Evolutionary conservation across 1,139 yeast genomes (phyloP), one percentile per base, ranked within the genome.

Genomic region (Saccharomyces hybrid): DNA sequence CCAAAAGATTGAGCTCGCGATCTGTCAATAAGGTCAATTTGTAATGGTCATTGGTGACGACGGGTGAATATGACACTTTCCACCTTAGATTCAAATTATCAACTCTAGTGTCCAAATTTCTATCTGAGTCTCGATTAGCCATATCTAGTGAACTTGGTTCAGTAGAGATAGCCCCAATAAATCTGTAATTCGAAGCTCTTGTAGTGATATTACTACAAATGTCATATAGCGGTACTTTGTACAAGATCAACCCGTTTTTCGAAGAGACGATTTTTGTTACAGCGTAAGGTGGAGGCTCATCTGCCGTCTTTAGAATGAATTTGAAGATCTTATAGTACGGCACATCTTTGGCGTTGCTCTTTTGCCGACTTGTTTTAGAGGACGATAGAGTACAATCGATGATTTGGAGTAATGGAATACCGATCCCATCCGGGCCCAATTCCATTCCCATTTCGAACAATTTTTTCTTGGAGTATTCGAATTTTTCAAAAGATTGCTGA

Each of bases 91-190:
- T 48, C 4, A 38, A 32, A 7, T 42, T 44, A 20, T 53, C 53
- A 8, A 58, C 31, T 6, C 14, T 32, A 3, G 61, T 53, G 29
- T 54, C 56, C 47, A 57, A 50, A 41, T 57, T 57, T 27, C 59
- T 50, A 20, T 50, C 23, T 20, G 23, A 20, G 23, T 49, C 29
- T 14, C 53, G 38, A 47, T 25, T 20, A 7, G 32, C 23, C 42
- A 31, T 47, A 4, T n/a, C 11, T 14, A 46, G 29, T 8, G 29
- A 25, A 6, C 14, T 27, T 20, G 38, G 26, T 25, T 47, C 25
- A 11, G 14, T 27, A 27, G 29, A 4, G 8, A 47, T 48, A 25
- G 51, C 49, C 9, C 53, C 52, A 3, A 34, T 26, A 20, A 20
- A 20, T 20, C 23, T 20, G 23, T 20, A 20, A 20, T 20, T 20